Evolutionary conservation across 2,329 filamentous ascomycete species (phyloP).

Genomic region (Orbilia javanica): DNA sequence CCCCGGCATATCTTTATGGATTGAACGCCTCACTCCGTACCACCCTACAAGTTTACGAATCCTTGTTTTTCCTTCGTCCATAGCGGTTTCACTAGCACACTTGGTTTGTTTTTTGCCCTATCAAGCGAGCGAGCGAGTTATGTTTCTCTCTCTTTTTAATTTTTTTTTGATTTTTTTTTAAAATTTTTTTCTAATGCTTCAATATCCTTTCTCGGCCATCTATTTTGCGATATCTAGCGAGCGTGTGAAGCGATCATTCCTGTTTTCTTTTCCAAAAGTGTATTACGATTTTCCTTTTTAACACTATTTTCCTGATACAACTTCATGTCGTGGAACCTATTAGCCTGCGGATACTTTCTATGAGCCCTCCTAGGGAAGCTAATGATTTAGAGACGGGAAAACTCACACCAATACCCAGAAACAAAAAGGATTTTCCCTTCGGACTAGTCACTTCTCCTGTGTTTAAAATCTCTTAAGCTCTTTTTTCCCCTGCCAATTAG

Average conservation of each 20-base stretch:
- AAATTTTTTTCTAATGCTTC: slow-evolving; percentile 1
- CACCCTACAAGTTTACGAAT: slow-evolving; percentile 18
- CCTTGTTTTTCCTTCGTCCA: slow-evolving; percentile 1
- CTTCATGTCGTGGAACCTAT: background rate
- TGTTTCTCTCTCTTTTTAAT: background rate
- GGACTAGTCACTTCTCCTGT: background rate
- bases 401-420: slow-evolving; percentile 10
- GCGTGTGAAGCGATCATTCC: slow-evolving; percentile 35
- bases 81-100: slow-evolving; percentile 1
- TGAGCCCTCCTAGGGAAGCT: background rate
- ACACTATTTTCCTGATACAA: background rate
- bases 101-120: slow-evolving; percentile 15
- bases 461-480: background rate
- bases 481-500: slow-evolving; percentile 14
- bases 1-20: background rate
- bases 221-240: slow-evolving; percentile 55
- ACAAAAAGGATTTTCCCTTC: background rate
- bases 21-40: background rate
- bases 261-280: slow-evolving; percentile 43
- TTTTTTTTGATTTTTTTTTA: slow-evolving; percentile 22
- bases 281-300: slow-evolving; percentile 31
- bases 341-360: background rate
- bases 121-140: slow-evolving; percentile 55
- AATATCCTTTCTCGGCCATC: slow-evolving; percentile 15
- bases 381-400: slow-evolving; percentile 16